Conservation (phyloP, 1,139 yeast genomes). For the Pichia norvegensis region DNA sequence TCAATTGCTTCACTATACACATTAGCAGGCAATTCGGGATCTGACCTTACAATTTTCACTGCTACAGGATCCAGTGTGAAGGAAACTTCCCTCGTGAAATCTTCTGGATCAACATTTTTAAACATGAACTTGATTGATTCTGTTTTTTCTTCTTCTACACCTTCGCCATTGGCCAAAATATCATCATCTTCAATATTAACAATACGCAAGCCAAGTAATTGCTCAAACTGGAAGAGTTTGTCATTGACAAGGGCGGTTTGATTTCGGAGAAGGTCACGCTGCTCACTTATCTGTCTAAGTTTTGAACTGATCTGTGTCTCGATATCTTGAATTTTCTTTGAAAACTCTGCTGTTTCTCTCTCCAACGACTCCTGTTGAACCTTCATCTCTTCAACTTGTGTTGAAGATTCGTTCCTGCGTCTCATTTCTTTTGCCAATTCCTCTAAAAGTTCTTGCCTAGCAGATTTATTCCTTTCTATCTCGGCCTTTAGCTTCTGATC, state of each 20-base stretch:
- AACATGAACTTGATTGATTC: conserved; percentile 37
- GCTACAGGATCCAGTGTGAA: conserved; percentile 34
- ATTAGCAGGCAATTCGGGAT: conserved; percentile 28
- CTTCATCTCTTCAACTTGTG: conserved; percentile 23
- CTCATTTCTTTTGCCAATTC: conserved; percentile 17
- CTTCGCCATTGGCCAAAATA: not conserved
- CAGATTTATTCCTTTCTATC: conserved; percentile 13
- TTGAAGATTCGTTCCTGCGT: conserved; percentile 21
- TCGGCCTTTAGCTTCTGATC: conserved; percentile 16
- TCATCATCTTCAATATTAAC: conserved; percentile 18
- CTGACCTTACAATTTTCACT: conserved; percentile 32
- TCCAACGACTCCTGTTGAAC: conserved; percentile 21
- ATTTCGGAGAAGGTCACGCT: conserved; percentile 19
- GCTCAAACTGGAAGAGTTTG: conserved; percentile 39
- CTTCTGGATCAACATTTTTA: conserved; percentile 40
- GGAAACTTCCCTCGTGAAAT: conserved; percentile 37
- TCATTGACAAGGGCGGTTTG: conserved; percentile 24
- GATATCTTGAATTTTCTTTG: conserved; percentile 17
- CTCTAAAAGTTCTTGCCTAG: conserved; percentile 16
- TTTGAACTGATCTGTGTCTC: conserved; percentile 18
- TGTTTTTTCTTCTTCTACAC: conserved; percentile 21
- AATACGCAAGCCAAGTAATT: conserved; percentile 40
- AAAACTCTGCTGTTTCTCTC: conserved; percentile 19
- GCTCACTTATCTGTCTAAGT: conserved; percentile 19
- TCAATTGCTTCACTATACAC: conserved; percentile 13